Evolutionary conservation across 805 yeast genomes (phyloP), one percentile per base, ranked within the genome.

Genomic region (Vanderwaltozyma polyspora): DNA sequence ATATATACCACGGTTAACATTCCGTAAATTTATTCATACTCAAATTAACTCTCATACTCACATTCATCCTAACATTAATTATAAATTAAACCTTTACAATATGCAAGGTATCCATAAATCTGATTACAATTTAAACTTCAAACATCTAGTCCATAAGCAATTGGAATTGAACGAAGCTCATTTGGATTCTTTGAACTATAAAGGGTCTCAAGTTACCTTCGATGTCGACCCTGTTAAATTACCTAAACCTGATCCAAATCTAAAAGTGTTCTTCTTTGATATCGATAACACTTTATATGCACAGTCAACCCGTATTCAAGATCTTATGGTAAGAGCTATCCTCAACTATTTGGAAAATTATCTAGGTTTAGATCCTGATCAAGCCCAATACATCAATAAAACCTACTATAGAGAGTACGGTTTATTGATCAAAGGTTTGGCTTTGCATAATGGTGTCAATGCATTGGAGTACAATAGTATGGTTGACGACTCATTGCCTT

Each of bases 401-500:
- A 66, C 66, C 40, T 87, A 87, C 62, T 87, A 86, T 55, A 72
- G 70, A 43, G 76, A 79, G 29, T 87, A 85, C 49, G 97, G 97
- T 1, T 66, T 87, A 39, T 95, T 95, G 1, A 72, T 89, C 32
- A 94, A 84, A 57, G 97, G 97, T 0, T 66, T 87, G 30, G 73
- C 71, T 16, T 52, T 64, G 36, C 57, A 60, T 46, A 68, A 70
- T 42, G 73, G 75, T 44, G 80, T 86, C 17, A 81, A 87, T 54
- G 94, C 95, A 8, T 52, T 86, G 56, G 86, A 81, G 44, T 87
- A 86, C 60, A 87, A 87, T 57, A 64, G 68, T 30, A 70, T 78
- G 44, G 95, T 87, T 13, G 97, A 89, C 59, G 96, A 87, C 55
- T 77, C 95, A 1, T 64, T 87, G 26, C 94, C 94, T 9, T 67